phyloP scores from a whole-genome alignment of 2,329 filamentous ascomycete species.

The Plectosphaerella cucumerina region DNA sequence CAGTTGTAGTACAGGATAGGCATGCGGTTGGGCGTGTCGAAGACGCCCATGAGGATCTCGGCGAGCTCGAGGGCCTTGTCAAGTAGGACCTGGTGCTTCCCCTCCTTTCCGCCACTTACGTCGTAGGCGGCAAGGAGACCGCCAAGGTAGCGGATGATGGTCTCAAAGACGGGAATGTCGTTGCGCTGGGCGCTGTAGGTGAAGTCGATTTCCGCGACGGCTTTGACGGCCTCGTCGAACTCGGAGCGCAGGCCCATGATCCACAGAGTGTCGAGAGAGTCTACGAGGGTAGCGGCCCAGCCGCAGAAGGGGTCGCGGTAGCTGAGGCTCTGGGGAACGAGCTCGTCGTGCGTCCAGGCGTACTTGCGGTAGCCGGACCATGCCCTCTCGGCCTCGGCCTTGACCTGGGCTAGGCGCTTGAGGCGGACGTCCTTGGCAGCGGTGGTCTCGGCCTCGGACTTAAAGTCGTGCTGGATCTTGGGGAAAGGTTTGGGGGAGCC shows the following conservation, averaged over 20 bases:
- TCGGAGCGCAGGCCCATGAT: slow-evolving; percentile 77
- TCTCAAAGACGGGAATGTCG: slow-evolving; percentile 89
- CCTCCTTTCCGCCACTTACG: slow-evolving; percentile 59
- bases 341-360: slow-evolving; percentile 85
- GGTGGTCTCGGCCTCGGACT: slow-evolving; percentile 55
- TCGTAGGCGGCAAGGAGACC: slow-evolving; percentile 85
- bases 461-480: slow-evolving; percentile 70
- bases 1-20: slow-evolving; percentile 77
- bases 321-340: slow-evolving; percentile 65
- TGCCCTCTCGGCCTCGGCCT: slow-evolving; percentile 68
- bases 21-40: slow-evolving; percentile 94
- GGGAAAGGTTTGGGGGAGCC: slow-evolving; percentile 67
- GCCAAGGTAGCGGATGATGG: slow-evolving; percentile 85
- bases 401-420: slow-evolving; percentile 62
- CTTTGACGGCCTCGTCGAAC: slow-evolving; percentile 72
- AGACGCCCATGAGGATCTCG: slow-evolving; percentile 75
- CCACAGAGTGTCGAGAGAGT: slow-evolving; percentile 79
- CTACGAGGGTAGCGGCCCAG: slow-evolving; percentile 85
- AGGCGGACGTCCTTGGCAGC: slow-evolving; percentile 53
- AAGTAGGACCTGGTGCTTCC: slow-evolving; percentile 61
- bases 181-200: slow-evolving; percentile 58
- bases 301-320: slow-evolving; percentile 81
- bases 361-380: slow-evolving; percentile 79
- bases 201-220: slow-evolving; percentile 74
- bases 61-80: slow-evolving; percentile 76